phyloP scores from a whole-genome alignment of 2,329 filamentous ascomycete genomes.

The Fusarium buharicum region DNA sequence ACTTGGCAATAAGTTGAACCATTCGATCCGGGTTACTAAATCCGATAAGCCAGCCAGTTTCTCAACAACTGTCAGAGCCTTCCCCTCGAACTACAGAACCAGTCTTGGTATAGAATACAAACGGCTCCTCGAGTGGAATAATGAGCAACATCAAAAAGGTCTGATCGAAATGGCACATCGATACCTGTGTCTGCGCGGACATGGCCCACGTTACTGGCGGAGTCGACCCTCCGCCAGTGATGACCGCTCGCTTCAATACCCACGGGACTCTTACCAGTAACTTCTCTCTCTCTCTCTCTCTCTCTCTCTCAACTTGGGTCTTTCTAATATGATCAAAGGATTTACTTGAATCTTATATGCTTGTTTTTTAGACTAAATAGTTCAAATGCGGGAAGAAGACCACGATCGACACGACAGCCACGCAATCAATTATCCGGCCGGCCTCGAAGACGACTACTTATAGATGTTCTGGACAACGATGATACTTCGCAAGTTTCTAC shows the following conservation, averaged over 20 bases:
- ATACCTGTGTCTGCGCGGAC: neutral
- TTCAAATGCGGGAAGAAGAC: fast-evolving
- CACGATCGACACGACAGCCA: neutral
- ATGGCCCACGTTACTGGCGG: conserved; percentile 9
- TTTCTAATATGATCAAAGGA: neutral
- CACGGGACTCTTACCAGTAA: conserved; percentile 4
- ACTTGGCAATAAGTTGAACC: neutral
- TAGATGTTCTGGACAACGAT: neutral
- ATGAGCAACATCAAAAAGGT: neutral
- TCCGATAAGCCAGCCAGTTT: neutral
- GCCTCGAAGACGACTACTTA: no score
- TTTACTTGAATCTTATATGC: conserved; percentile 9
- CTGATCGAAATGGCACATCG: conserved; percentile 17
- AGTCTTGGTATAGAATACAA: neutral
- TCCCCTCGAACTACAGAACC: neutral
- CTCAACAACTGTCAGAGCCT: neutral
- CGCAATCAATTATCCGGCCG: neutral
- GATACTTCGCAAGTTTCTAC: neutral
- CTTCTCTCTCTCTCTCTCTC: fast-evolving
- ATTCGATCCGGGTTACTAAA: neutral
- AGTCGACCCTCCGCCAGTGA: neutral
- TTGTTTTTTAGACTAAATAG: conserved; percentile 3
- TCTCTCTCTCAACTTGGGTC: neutral
- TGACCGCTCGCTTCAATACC: neutral
- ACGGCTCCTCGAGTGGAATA: neutral